Percentiles rank a stretch among this genome's conserved stretches.
Conservation (phyloP, 176 grass and related monocot genomes). For the Hsuehochloa calcarea region DNA sequence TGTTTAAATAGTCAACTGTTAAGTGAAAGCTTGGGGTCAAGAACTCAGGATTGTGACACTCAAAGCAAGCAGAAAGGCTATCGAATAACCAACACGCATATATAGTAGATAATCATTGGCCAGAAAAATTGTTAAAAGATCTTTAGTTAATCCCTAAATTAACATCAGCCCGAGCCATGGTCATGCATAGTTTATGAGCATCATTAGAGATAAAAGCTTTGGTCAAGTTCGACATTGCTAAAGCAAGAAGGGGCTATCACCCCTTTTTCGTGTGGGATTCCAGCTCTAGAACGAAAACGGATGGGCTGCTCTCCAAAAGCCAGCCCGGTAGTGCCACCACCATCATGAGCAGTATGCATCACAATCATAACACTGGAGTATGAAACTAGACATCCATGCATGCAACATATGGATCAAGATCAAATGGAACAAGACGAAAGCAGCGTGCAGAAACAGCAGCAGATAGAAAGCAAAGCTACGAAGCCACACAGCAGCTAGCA, state of each 20-base stretch:
- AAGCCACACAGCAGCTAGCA: not conserved
- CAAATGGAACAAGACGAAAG: slow-evolving; percentile 13
- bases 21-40: not conserved
- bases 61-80: slow-evolving; percentile 13
- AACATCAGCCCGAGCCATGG: not conserved
- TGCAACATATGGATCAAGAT: not conserved
- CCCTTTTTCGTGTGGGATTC: slow-evolving; percentile 32
- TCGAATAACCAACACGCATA: not conserved
- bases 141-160: not conserved
- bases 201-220: slow-evolving; percentile 9
- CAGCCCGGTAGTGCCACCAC: not conserved
- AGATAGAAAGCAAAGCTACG: slow-evolving; percentile 9
- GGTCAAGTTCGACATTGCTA: slow-evolving; percentile 32
- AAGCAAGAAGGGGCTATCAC: not conserved
- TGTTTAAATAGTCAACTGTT: slow-evolving; percentile 5
- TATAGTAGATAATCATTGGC: not conserved
- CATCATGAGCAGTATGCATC: slow-evolving; percentile 10
- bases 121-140: not conserved
- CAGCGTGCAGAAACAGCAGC: not conserved
- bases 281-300: slow-evolving; percentile 3
- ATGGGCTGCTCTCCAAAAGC: not conserved
- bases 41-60: not conserved
- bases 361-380: not conserved
- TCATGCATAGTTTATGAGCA: not conserved
- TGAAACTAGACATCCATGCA: slow-evolving; percentile 1